phyloP scores from a whole-genome alignment of 163 green algal species.

The Chlorella variabilis region DNA sequence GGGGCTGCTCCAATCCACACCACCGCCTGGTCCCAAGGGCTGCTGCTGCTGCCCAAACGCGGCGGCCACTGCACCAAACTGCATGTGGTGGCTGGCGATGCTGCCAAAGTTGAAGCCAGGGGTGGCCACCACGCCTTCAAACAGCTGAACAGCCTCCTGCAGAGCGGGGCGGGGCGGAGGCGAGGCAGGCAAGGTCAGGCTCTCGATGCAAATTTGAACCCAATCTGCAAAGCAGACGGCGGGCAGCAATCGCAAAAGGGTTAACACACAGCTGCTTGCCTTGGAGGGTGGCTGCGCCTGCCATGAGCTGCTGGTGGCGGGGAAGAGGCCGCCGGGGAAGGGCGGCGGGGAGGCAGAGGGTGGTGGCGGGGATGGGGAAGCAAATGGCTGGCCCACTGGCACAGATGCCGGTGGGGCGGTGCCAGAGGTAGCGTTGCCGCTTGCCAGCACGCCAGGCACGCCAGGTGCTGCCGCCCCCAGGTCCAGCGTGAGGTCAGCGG shows the following conservation, averaged over 20 bases:
- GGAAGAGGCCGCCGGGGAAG: slow-evolving; percentile 34
- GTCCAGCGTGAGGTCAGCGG: slow-evolving; percentile 30
- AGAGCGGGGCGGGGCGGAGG: no score
- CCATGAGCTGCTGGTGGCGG: slow-evolving; percentile 18
- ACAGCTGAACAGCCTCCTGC: slow-evolving; percentile 34
- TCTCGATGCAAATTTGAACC: no score
- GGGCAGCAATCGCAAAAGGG: no score
- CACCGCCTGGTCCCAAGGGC: slow-evolving; percentile 1
- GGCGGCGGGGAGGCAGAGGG: slow-evolving; percentile 18
- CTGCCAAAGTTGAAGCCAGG: slow-evolving; percentile 32
- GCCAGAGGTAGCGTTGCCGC: not conserved
- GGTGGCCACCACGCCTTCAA: not conserved
- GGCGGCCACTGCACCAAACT: slow-evolving; percentile 23
- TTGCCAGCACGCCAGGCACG: not conserved
- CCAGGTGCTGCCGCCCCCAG: not conserved
- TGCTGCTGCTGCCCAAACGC: slow-evolving; percentile 30
- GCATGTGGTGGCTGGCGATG: slow-evolving; percentile 31
- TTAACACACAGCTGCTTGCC: not conserved
- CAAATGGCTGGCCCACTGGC: slow-evolving; percentile 1
- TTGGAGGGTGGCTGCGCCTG: slow-evolving; percentile 26
- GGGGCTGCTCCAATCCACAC: slow-evolving; percentile 41
- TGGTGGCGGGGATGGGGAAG: slow-evolving; percentile 1
- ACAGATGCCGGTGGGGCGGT: not conserved
- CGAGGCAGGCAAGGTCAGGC: no score
- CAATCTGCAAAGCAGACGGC: no score